Evolutionary conservation across 2,329 filamentous ascomycete species (phyloP).

Genomic region (Paecilomyces sp.): DNA sequence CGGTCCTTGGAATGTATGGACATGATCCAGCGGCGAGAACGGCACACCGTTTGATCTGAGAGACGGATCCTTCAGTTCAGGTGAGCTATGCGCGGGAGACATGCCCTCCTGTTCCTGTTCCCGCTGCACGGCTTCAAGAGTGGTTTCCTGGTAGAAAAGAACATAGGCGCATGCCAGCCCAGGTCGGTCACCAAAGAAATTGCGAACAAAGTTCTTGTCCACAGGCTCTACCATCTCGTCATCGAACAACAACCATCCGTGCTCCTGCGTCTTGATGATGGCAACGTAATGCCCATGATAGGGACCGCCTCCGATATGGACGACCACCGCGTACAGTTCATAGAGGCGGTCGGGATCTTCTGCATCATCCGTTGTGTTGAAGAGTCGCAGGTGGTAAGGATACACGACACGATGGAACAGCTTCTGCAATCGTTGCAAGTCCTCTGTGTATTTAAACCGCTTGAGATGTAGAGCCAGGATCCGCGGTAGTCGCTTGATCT

Average conservation of each 20-base stretch:
- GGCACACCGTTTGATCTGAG: constrained; percentile 25
- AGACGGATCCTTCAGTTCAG: constrained; percentile 37
- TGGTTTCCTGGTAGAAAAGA: constrained; percentile 93
- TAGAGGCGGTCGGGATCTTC: constrained; percentile 90
- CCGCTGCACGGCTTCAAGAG: constrained; percentile 58
- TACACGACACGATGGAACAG: constrained; percentile 96
- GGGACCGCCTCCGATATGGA: constrained; percentile 93
- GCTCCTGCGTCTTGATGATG: constrained; percentile 94
- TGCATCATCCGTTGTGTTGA: constrained; percentile 94
- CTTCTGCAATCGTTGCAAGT: constrained; percentile 87
- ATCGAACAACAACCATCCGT: constrained; percentile 93
- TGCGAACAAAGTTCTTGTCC: constrained; percentile 89
- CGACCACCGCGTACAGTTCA: constrained; percentile 92
- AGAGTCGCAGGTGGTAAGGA: constrained; percentile 90
- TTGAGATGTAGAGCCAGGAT: constrained; percentile 91
- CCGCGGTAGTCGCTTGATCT: constrained; percentile 89
- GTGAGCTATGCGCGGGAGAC: constrained; percentile 28
- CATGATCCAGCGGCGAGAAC: constrained; percentile 27
- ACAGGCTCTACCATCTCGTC: constrained; percentile 98
- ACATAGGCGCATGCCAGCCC: constrained; percentile 94
- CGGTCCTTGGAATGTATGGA: constrained; percentile 31
- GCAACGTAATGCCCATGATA: constrained; percentile 98
- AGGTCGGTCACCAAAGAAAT: constrained; percentile 92
- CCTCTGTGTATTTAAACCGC: constrained; percentile 97
- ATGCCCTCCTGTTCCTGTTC: constrained; percentile 78